phyloP scores from a whole-genome alignment of 2,329 filamentous ascomycete species.

The Colletotrichum eremochloae region DNA sequence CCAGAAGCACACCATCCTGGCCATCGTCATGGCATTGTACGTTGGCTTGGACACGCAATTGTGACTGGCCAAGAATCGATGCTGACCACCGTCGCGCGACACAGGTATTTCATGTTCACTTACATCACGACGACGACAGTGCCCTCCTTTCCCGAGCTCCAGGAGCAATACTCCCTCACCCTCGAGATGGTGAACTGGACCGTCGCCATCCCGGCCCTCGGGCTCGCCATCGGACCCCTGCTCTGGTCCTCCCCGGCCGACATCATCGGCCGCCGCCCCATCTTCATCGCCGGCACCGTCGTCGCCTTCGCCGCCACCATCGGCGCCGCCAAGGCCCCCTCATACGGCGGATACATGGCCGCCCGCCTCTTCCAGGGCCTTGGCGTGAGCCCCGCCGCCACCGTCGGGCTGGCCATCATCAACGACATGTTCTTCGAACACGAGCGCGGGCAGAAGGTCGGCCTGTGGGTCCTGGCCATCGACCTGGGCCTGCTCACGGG shows the following conservation, averaged over 20 bases:
- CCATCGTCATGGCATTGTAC: conserved; percentile 67
- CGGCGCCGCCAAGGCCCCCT: conserved; percentile 51
- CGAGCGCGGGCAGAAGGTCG: conserved; percentile 67
- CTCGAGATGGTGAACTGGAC: conserved; percentile 67
- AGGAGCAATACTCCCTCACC: conserved; percentile 59
- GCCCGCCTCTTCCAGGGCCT: conserved; percentile 70
- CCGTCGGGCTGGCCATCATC: conserved; percentile 67
- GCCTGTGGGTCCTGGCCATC: conserved; percentile 69
- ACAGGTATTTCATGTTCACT: conserved; percentile 69
- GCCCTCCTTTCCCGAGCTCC: conserved; percentile 64
- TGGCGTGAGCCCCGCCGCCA: conserved; percentile 66
- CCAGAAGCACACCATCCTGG: conserved; percentile 63
- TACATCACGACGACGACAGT: conserved; percentile 70
- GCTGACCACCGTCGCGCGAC: conserved; percentile 12
- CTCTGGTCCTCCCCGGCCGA: conserved; percentile 63
- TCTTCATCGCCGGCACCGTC: conserved; percentile 59
- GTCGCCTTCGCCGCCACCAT: conserved; percentile 51
- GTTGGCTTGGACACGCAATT: conserved; percentile 30
- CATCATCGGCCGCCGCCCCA: conserved; percentile 64
- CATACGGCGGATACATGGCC: conserved; percentile 67
- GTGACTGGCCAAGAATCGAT: not conserved
- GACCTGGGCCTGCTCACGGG: conserved; percentile 65
- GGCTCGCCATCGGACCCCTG: conserved; percentile 64
- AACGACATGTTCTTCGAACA: conserved; percentile 70
- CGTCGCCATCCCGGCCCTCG: conserved; percentile 64